Percentiles rank a stretch among this genome's conserved stretches.
Evolutionary conservation across 352 stramenopile species (phyloP).

Genomic region (Pythium rishiriense): DNA sequence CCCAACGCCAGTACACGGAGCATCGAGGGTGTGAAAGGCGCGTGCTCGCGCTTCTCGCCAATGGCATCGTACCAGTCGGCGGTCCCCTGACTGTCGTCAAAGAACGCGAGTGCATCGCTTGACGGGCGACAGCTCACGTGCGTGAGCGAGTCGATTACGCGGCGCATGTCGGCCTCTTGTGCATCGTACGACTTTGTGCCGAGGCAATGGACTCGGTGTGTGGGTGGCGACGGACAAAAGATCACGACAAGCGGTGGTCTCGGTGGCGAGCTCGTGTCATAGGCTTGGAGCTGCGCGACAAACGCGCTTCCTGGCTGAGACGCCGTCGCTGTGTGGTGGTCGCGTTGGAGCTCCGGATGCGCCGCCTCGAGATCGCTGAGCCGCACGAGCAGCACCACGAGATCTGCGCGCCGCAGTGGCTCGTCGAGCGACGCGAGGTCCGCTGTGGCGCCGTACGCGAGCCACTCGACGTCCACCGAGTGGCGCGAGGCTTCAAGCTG

Average conservation of each 20-base stretch:
- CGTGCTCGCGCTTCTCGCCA: conserved; percentile 56
- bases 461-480: conserved; percentile 48
- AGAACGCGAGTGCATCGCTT: conserved; percentile 29
- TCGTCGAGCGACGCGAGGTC: conserved; percentile 29
- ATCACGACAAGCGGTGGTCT: conserved; percentile 19
- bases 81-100: conserved; percentile 33
- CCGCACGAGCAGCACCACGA: conserved; percentile 63
- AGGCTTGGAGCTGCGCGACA: not conserved
- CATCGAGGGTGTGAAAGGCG: conserved; percentile 69
- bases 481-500: not conserved
- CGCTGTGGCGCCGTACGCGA: conserved; percentile 50
- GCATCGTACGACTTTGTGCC: conserved; percentile 8
- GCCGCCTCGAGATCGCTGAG: conserved; percentile 51
- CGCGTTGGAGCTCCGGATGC: conserved; percentile 49
- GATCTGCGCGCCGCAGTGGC: conserved; percentile 22
- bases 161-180: conserved; percentile 20
- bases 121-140: conserved; percentile 36
- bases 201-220: not conserved
- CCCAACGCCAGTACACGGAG: conserved; percentile 47
- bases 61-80: conserved; percentile 46
- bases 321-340: not conserved
- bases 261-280: conserved; percentile 4
- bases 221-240: conserved; percentile 28
- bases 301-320: not conserved
- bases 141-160: conserved; percentile 24